Evolutionary conservation across 2,329 filamentous ascomycete genomes (phyloP), one percentile per base, ranked within the genome.

Genomic region (Penicillium sp.): DNA sequence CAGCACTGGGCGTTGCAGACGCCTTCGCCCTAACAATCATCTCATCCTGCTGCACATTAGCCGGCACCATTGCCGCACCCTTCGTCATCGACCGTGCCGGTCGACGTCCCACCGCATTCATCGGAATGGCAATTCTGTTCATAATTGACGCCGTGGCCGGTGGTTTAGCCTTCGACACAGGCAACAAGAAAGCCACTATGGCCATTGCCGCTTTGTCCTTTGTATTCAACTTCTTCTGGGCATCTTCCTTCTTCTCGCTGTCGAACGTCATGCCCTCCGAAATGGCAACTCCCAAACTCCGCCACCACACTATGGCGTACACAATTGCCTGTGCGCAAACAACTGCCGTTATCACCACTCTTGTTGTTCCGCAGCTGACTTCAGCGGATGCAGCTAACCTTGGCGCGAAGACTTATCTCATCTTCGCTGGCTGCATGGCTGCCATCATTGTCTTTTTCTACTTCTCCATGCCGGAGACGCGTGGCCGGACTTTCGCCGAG

Each of bases 311-410:
- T 31, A 69, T 73, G 68, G 66, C 71, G 9, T 74, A 70, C 44
- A 68, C 72, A 2, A 62, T 72, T 37, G 67, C 68, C 4, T 74
- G 71, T 46, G 65, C 67, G 15, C 70, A 70, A 44, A 67, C 66
- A 13, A 75, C 71, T 6, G 71, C 72, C 3, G 69, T 74, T 15
- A 71, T 74, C 37, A 74, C 72, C n/a, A 74, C 72, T 4, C 66
- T 74, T 15, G 72, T 65, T 3, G 70, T 74, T 12, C 72, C 71
- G 2, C 71, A 66, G 58, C 45, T 75, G 45, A 72, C 68, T 5
- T 65, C 68, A 15, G 61, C 63, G 3, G 68, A 72, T 61, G 69
- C 68, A 8, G 69, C 67, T 13, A 63, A 63, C 25, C 63, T 72
- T 34, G 68, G 69, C 4, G 67, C 69, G 4, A 72, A 71, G 52